Evolutionary conservation across 352 stramenopile species (phyloP).

Genomic region (Globisporangium acanthophoron): DNA sequence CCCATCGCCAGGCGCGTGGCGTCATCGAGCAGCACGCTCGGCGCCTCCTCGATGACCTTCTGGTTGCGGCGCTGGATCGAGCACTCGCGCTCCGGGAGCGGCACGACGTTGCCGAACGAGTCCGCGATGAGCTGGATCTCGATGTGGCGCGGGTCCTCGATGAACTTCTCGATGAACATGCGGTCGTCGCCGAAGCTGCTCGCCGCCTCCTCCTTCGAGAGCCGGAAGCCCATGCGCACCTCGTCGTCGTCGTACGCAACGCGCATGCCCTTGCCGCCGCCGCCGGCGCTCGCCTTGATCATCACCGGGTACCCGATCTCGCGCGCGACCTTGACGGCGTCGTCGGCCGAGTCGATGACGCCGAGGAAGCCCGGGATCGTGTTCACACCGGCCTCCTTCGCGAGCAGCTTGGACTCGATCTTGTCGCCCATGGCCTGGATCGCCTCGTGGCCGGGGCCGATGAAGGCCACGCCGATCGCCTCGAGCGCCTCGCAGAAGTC

Average conservation of each 20-base stretch:
- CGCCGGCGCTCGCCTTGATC: slow-evolving; percentile 95
- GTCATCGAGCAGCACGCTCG: slow-evolving; percentile 81
- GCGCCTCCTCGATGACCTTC: slow-evolving; percentile 96
- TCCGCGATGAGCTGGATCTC: slow-evolving; percentile 97
- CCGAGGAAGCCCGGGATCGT: slow-evolving; percentile 94
- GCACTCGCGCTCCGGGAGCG: slow-evolving; percentile 95
- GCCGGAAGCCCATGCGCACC: slow-evolving; percentile 78
- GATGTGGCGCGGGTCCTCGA: slow-evolving; percentile 96
- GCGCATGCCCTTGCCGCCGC: slow-evolving; percentile 96
- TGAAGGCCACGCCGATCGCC: slow-evolving; percentile 76
- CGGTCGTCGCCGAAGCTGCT: slow-evolving; percentile 94
- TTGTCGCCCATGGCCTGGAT: slow-evolving; percentile 94
- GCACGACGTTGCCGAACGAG: slow-evolving; percentile 85
- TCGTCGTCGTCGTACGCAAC: slow-evolving; percentile 91
- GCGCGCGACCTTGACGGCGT: slow-evolving; percentile 82
- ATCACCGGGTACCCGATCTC: slow-evolving; percentile 97
- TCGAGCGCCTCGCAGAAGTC: slow-evolving; percentile 81
- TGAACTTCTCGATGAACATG: slow-evolving; percentile 97
- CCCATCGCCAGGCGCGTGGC: slow-evolving; percentile 81
- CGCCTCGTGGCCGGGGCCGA: slow-evolving; percentile 82
- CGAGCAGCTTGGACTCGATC: slow-evolving; percentile 94
- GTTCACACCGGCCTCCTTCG: slow-evolving; percentile 87
- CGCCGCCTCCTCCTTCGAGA: slow-evolving; percentile 84
- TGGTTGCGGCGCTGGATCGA: slow-evolving; percentile 96
- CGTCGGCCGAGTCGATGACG: slow-evolving; percentile 65